Evolutionary conservation across 305 asterid species (phyloP).

Genomic region (Solanum aculeatissimum): DNA sequence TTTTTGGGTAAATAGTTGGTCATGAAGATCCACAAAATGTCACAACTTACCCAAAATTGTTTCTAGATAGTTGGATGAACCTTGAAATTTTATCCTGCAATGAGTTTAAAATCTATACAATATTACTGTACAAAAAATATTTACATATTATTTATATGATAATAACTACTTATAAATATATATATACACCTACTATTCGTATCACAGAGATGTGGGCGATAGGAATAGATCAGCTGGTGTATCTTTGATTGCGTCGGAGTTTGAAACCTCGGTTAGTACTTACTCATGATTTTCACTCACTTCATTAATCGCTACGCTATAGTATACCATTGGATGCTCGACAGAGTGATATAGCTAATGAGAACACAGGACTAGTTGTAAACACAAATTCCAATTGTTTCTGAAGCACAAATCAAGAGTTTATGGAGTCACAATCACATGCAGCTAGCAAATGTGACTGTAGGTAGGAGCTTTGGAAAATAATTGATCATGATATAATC

Average conservation of each 20-base stretch:
- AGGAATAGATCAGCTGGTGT: not conserved
- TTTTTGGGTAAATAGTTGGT: too few relatives aligned
- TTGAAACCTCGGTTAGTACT: not conserved
- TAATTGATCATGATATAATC: not conserved
- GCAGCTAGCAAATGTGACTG: not conserved
- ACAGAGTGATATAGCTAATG: not conserved
- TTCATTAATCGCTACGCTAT: not conserved
- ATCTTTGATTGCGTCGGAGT: not conserved
- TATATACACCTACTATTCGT: not conserved
- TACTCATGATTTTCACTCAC: not conserved
- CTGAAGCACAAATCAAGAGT: not conserved
- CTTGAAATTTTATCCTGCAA: too few relatives aligned
- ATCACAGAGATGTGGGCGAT: not conserved
- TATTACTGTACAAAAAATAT: too few relatives aligned
- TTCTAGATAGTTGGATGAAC: too few relatives aligned
- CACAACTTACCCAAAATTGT: too few relatives aligned
- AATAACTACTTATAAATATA: too few relatives aligned
- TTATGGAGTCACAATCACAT: not conserved
- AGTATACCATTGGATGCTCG: not conserved
- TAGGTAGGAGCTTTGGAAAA: not conserved
- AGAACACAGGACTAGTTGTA: not conserved
- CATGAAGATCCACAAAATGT: too few relatives aligned
- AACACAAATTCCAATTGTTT: not conserved
- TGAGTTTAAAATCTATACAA: too few relatives aligned
- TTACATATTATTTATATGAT: too few relatives aligned